Evolutionary conservation across 768 basidiomycete genomes (phyloP).

Genomic region (Amanita subjunquillea): DNA sequence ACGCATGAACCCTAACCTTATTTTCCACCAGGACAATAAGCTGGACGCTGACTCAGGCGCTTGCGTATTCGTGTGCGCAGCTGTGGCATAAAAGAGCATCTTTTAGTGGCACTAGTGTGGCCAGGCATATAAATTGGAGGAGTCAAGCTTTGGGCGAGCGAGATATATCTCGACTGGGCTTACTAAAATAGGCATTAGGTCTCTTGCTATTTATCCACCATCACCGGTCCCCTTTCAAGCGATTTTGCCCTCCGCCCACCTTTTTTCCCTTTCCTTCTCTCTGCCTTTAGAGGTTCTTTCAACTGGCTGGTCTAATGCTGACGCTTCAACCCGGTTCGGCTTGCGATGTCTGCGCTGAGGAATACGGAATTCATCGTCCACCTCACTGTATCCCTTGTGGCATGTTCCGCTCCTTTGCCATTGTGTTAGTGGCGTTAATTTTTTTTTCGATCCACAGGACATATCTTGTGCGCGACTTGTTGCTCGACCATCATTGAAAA

Average conservation of each 20-base stretch:
- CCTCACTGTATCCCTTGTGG: conserved; percentile 82
- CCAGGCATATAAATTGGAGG: not conserved
- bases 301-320: conserved; percentile 54
- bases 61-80: not conserved
- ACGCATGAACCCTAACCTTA: conserved; percentile 6
- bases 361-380: conserved; percentile 63
- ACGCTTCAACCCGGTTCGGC: conserved; percentile 73
- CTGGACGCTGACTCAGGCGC: not conserved
- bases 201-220: conserved; percentile 36
- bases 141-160: not conserved
- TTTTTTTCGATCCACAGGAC: conserved; percentile 37
- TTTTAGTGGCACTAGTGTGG: not conserved
- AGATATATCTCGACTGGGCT: not conserved
- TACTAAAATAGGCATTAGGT: conserved; percentile 19
- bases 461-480: conserved; percentile 70
- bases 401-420: conserved; percentile 24
- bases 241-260: conserved; percentile 29
- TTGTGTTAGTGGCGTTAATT: conserved; percentile 7
- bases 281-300: conserved; percentile 30
- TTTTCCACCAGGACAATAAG: not conserved
- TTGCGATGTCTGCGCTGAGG: conserved; percentile 87
- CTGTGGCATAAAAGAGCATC: not conserved
- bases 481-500: conserved; percentile 78
- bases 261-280: conserved; percentile 29
- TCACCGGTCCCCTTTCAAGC: conserved; percentile 25